Evolutionary conservation across 805 yeast genomes (phyloP), one percentile per base, ranked within the genome.

Genomic region (Saccharomycopsis javanensis): DNA sequence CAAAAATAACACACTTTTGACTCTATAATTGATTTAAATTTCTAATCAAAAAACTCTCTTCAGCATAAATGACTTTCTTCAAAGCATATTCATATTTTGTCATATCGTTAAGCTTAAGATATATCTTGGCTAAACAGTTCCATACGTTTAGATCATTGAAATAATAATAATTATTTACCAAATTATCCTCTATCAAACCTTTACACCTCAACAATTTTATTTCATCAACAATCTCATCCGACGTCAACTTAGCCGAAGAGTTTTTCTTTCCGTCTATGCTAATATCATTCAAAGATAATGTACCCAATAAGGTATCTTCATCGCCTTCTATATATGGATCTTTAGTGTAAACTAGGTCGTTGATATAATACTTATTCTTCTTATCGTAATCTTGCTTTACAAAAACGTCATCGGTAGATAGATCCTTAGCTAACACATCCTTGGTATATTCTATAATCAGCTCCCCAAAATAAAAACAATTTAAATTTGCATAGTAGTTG

Each of bases 171-270:
- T 46, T 56, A 18, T 55, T 20, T 7, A 54, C 7, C 51, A 60
- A 58, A 31, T 57, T 31, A 38, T 53, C 33, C 18, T 60, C 63
- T 16, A 60, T 30, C 50, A 58, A 54, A 18, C 18, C 15, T 45
- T 54, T 56, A 20, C 53, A 55, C 28, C 60, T 31, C 10, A 56
- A 27, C 7, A 60, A 20, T 2, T 42, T 20, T 42, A 42, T 42
- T 23, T 42, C 48, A 42, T 42, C 48, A 7, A 42, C 48, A 7
- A 42, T 42, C 13, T 42, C 28, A 11, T 42, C 48, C 18, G 48
- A 42, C 7, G 48, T 42, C 13, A 42, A 20, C 11, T 23, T 37
- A 5, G 63, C 56, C 15, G 55, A 46, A 11, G 11, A 15, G 8
- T 55, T 34, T 30, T 58, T 57, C 45, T 53, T 51, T 10, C 35